Base-by-base conservation (phyloP, 2,329 filamentous ascomycete species). In the Elsinoe batatas region DNA sequence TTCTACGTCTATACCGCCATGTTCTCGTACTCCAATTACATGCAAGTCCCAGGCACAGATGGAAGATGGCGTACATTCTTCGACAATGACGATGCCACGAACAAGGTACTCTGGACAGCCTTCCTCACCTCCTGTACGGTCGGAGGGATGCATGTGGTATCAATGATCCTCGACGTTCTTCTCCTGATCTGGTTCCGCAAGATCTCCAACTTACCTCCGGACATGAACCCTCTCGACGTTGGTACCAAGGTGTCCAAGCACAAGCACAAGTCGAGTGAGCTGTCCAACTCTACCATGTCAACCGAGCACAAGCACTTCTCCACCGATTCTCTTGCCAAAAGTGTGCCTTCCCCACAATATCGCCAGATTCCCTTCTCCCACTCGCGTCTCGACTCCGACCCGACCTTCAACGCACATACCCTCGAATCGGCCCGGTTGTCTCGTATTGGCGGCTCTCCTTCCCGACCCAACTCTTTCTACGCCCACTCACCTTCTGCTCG, bases 211-310 rank as follows among this genome's bases (percentile, higher is more conserved):
- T 79, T 96, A 68, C 91, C 91, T 5, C 91, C 91, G 0, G 91
- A 97, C 65, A 89, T 95, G 87, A 97, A 97, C 67, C 91, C 91
- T 1, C 77, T 97, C 12, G 91, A 96, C 67, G 82, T 87, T 61
- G 84, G 91, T 64, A 74, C 95, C 57, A 96, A 90, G 1, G 83
- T 88, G 10, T 59, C 49, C 71, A 70, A 74, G 63, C 89, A 94
- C 71, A 91, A 90, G 75, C 82, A 86, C 65, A 91, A 87, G 67
- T 82, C 80, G 61, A 80, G 78, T 0, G 77, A 80, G 13, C 64
- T 73, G 10, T 69, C 69, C 1, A 63, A 67, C 13, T 73, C 77
- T 2, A 74, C 75, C 2, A 63, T 67, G n/a, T 62, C 70, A 7
- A 64, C 68, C 8, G 80, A 87, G 59, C 87, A 87, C 68, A 81